Evolutionary conservation across 441 rosid species (phyloP).

Genomic region (Gossypium armourianum): DNA sequence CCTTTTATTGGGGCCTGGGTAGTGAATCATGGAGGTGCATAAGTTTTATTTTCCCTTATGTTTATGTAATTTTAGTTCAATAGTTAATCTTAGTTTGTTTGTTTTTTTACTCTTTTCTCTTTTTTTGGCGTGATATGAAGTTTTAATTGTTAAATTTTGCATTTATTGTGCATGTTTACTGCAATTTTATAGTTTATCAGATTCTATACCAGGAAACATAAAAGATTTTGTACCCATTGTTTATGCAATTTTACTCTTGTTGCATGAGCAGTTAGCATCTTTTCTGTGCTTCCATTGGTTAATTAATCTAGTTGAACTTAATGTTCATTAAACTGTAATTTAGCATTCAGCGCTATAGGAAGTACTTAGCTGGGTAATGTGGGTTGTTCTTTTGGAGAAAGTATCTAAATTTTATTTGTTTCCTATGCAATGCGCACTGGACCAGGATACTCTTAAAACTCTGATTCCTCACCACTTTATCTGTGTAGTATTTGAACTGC

Average conservation of each 20-base stretch:
- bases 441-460: slow-evolving; percentile 8
- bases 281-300: neutral
- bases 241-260: neutral
- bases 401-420: neutral
- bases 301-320: neutral
- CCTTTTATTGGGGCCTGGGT: neutral
- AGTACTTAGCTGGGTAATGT: neutral
- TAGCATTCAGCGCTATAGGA: neutral
- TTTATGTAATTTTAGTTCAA: neutral
- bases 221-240: neutral
- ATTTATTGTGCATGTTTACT: neutral
- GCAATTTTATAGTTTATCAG: neutral
- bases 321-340: neutral
- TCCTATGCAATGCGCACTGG: neutral
- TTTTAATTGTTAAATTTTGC: neutral
- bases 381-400: neutral
- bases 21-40: neutral
- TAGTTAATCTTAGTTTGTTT: neutral
- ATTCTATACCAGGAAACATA: neutral
- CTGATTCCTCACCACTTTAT: slow-evolving; percentile 4
- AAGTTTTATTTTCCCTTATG: neutral
- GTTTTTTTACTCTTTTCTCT: neutral
- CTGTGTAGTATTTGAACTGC: slow-evolving; percentile 8
- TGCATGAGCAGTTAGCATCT: neutral
- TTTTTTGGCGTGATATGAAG: neutral